Percentiles rank a stretch among this genome's conserved stretches.
Evolutionary conservation across 2,329 filamentous ascomycete species (phyloP).

Genomic region (Aspergillus sp.): DNA sequence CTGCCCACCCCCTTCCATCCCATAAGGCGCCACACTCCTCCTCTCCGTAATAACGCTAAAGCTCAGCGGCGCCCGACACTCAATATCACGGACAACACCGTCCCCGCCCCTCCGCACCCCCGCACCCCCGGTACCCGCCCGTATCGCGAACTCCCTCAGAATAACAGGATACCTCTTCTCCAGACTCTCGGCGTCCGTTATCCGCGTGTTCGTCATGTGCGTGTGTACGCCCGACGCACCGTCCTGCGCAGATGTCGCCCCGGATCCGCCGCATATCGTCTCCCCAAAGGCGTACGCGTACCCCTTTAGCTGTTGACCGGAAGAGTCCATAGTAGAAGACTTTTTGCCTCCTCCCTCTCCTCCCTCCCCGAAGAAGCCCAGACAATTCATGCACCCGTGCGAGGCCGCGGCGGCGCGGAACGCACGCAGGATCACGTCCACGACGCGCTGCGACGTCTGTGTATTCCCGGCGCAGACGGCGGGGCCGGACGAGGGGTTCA

Average conservation of each 20-base stretch:
- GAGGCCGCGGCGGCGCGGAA: slow-evolving; percentile 76
- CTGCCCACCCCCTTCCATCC: slow-evolving; percentile 78
- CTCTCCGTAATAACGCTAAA: slow-evolving; percentile 77
- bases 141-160: slow-evolving; percentile 69
- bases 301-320: slow-evolving; percentile 53
- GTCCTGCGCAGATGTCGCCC: slow-evolving; percentile 72
- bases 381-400: slow-evolving; percentile 81
- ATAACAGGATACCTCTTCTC: slow-evolving; percentile 78
- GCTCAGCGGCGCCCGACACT: slow-evolving; percentile 78
- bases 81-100: slow-evolving; percentile 77
- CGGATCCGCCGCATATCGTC: slow-evolving; percentile 78
- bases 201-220: slow-evolving; percentile 86
- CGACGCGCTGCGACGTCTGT: slow-evolving; percentile 74
- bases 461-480: slow-evolving; percentile 84
- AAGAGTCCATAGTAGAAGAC: too few species aligned
- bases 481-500: slow-evolving; percentile 72
- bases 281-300: slow-evolving; percentile 85
- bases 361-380: slow-evolving; percentile 70
- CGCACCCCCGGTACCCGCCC: slow-evolving; percentile 63
- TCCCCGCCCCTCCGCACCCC: slow-evolving; percentile 73
- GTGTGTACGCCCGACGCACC: slow-evolving; percentile 76
- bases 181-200: slow-evolving; percentile 80
- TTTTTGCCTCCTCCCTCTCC: too few species aligned
- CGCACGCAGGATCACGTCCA: slow-evolving; percentile 77
- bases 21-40: slow-evolving; percentile 75